phyloP scores from a whole-genome alignment of 2,329 filamentous ascomycete species.

The Penicillium sp. region DNA sequence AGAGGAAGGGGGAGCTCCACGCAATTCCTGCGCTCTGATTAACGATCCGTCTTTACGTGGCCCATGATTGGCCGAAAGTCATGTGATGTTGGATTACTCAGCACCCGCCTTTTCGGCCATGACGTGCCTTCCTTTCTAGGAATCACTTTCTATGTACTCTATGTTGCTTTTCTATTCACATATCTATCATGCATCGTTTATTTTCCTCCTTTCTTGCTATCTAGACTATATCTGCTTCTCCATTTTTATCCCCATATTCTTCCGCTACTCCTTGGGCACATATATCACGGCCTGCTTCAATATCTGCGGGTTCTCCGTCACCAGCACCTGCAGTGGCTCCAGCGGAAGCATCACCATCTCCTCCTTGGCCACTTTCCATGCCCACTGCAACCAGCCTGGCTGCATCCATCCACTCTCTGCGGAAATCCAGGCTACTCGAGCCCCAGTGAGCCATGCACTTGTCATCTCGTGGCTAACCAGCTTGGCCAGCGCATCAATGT shows the following conservation, averaged over 20 bases:
- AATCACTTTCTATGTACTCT: neutral
- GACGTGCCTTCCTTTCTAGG: conserved; percentile 5
- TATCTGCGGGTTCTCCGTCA: conserved; percentile 21
- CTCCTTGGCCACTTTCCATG: conserved; percentile 40
- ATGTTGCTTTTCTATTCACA: neutral
- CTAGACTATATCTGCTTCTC: neutral
- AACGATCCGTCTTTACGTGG: conserved; percentile 37
- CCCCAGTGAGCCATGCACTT: conserved; percentile 3
- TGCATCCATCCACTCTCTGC: conserved; percentile 36
- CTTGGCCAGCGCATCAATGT: conserved; percentile 9
- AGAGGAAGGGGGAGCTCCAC: conserved; percentile 29
- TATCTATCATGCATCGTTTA: neutral
- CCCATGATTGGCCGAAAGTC: conserved; percentile 35
- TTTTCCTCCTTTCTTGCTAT: neutral
- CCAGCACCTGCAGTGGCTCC: conserved; percentile 33
- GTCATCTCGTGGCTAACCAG: conserved; percentile 20
- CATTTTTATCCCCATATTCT: conserved; percentile 1
- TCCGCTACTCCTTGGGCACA: conserved; percentile 27
- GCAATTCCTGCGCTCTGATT: conserved; percentile 38
- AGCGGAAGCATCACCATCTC: conserved; percentile 37
- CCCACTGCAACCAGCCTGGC: conserved; percentile 41
- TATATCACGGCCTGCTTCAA: conserved; percentile 36
- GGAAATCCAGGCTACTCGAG: conserved; percentile 17
- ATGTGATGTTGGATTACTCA: conserved; percentile 31
- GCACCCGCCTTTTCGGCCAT: conserved; percentile 7